Base-by-base conservation (phyloP, 1,284 basidiomycete genomes). In the Singerocomus rubriflavus region DNA sequence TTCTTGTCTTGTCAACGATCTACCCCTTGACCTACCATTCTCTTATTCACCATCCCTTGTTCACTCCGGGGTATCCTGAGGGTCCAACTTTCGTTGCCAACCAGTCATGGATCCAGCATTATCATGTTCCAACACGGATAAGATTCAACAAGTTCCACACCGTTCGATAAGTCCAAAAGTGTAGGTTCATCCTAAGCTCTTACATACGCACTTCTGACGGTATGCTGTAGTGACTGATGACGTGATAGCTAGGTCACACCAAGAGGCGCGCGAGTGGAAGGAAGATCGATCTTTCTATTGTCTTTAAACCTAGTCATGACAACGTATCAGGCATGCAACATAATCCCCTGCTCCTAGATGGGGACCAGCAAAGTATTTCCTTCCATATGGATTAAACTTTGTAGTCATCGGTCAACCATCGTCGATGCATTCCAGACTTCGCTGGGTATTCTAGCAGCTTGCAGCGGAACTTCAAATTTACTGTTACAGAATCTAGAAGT, bases 41-140 rank as follows among this genome's bases (percentile, higher is more conserved):
- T 4, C 21, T 21, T 21, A 21, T 2, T 21, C 4, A 21, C 21
- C 21, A 21, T 4, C 21, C 21, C 4, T 4, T 21, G 21, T 21
- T 82, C 82, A n/a, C 73, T 75, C 86, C 85, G 88, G 55, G 83
- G 76, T 56, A 89, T 70, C 1, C 58, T 64, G 40, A 78, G 66
- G 27, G 82, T 81, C 84, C 84, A 86, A 10, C 74, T 68, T 58
- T 85, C 21, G 21, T 21, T 21, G 21, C 21, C 21, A 21, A 21
- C 69, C 84, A 85, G 67, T 89, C 91, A 63, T 87, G 90, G 53
- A 87, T 83, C 74, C 78, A 88, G 65, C 21, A 21, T 21, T 90
- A 88, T 50, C 82, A 80, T 3, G 75, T 77, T 2, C 88, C 88
- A 5, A 83, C 85, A 58, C 91, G 91, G 21, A 21, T 21, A 21